Percentiles rank a stretch among this genome's conserved stretches.
Evolutionary conservation across 2,329 filamentous ascomycete genomes (phyloP).

Genomic region (Alternaria novae-zelandiae): DNA sequence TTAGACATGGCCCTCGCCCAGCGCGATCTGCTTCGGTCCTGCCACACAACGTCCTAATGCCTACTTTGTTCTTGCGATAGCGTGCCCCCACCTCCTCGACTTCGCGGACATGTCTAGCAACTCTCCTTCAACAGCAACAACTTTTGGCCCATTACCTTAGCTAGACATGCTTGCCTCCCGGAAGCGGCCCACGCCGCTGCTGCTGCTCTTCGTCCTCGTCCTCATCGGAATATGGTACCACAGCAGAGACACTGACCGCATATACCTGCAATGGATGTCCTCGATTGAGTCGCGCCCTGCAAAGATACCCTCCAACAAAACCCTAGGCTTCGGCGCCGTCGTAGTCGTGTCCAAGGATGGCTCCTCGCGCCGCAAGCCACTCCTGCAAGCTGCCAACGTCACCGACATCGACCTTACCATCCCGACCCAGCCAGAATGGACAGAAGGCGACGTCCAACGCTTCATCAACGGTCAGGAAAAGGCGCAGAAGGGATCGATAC

Average conservation of each 20-base stretch:
- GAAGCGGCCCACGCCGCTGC: constrained; percentile 40
- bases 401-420: constrained; percentile 53
- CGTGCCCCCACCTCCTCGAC: not conserved
- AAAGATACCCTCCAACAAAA: constrained; percentile 43
- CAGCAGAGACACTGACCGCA: constrained; percentile 31
- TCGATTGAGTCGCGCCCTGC: constrained; percentile 31
- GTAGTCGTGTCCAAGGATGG: constrained; percentile 50
- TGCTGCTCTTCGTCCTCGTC: constrained; percentile 33
- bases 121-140: constrained; percentile 18
- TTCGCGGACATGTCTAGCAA: constrained; percentile 29
- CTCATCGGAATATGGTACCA: constrained; percentile 39
- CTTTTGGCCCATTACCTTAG: constrained; percentile 14
- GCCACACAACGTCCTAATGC: constrained; percentile 8
- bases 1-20: constrained; percentile 21
- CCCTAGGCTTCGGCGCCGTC: constrained; percentile 51
- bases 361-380: constrained; percentile 49
- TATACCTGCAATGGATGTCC: constrained; percentile 39
- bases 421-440: constrained; percentile 51
- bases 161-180: constrained; percentile 41
- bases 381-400: constrained; percentile 52
- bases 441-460: constrained; percentile 48
- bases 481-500: constrained; percentile 49
- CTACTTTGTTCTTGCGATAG: not conserved
- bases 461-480: constrained; percentile 45
- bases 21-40: constrained; percentile 11